These are phyloP conservation scores for Apiospora aurea DNA, from an alignment of 2,329 filamentous ascomycete species.

Conservation along the genomic window DNA sequence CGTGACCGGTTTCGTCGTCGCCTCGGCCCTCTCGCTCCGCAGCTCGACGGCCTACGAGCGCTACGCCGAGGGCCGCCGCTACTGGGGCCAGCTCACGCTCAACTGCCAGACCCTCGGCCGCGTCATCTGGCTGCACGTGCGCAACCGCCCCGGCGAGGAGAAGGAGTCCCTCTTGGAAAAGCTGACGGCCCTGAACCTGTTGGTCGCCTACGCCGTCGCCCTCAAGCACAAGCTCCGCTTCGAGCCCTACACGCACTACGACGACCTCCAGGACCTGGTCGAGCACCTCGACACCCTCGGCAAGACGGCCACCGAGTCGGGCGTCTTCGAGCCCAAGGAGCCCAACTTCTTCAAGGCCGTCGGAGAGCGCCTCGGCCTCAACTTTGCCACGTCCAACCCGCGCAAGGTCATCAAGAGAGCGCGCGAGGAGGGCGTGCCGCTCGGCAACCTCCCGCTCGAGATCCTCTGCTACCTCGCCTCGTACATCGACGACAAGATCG, in stretches of 20 bases:
- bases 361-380: slow-evolving; percentile 78
- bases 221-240: slow-evolving; percentile 86
- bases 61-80: slow-evolving; percentile 65
- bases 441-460: slow-evolving; percentile 85
- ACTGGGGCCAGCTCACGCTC: slow-evolving; percentile 66
- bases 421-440: slow-evolving; percentile 53
- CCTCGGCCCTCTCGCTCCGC: slow-evolving; percentile 71
- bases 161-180: slow-evolving; percentile 76
- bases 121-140: slow-evolving; percentile 81
- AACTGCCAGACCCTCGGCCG: slow-evolving; percentile 74
- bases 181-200: slow-evolving; percentile 74
- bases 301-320: slow-evolving; percentile 46
- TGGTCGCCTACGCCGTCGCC: slow-evolving; percentile 78
- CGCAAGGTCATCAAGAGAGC: slow-evolving; percentile 78
- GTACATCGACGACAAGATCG: slow-evolving; percentile 68
- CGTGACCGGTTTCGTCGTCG: slow-evolving; percentile 85
- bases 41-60: slow-evolving; percentile 82
- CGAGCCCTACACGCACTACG: slow-evolving; percentile 80
- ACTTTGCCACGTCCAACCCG: slow-evolving; percentile 80
- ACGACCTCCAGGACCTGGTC: slow-evolving; percentile 74
- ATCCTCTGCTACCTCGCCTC: slow-evolving; percentile 76
- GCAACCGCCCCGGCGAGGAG: slow-evolving; percentile 63
- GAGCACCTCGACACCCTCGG: slow-evolving; percentile 78
- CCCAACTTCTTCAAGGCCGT: slow-evolving; percentile 64
- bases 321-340: slow-evolving; percentile 50